Base-by-base conservation (phyloP, 148 eudicot genomes). In the Vaccinium corymbosum region DNA sequence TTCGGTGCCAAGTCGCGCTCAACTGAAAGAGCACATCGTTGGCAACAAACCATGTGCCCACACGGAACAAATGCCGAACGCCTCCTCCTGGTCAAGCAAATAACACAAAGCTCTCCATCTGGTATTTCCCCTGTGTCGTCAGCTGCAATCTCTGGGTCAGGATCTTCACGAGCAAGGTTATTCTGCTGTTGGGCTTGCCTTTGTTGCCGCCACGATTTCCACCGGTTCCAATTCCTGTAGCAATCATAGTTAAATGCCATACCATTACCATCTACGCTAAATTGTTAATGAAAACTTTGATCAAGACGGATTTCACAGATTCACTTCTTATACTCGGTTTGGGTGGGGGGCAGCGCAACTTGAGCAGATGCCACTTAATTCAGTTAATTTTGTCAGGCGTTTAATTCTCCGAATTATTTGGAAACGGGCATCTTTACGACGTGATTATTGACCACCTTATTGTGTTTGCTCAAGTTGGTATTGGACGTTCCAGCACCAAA, bases 11-110 rank as follows among this genome's bases (percentile, higher is more conserved):
- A 14, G 19, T 91, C 97, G 13, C 94, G 92, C 61, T 88, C 94
- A 56, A 94, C 89, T 4, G 91, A 84, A 15, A 90, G 81, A 3
- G 97, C 93, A 50, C 97, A 94, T 8, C 91, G 86, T 56, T 89
- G 95, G 83, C 98, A 96, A 76, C 98, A 94, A 81, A 96, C 97
- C 46, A 91, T 77, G 83, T 96, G 98, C n/a, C 98, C 98, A 83
- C 98, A 96, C 0, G 98, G 98, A 74, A 96, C 77, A 82, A 96
- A 96, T 53, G 98, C 98, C 19, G 97, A 93, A 0, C 95, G 87
- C 29, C 94, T 83, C 86, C 93, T 87, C 85, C 93, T 90, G 86
- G 85, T 86, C 53, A 94, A 87, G 85, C 98, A 94, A 80, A 96
- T 80, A 59, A 89, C 97, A 80, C 98, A 92, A 73, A 92, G 76